phyloP scores from a whole-genome alignment of 768 basidiomycete species.

The Mycena maculata region DNA sequence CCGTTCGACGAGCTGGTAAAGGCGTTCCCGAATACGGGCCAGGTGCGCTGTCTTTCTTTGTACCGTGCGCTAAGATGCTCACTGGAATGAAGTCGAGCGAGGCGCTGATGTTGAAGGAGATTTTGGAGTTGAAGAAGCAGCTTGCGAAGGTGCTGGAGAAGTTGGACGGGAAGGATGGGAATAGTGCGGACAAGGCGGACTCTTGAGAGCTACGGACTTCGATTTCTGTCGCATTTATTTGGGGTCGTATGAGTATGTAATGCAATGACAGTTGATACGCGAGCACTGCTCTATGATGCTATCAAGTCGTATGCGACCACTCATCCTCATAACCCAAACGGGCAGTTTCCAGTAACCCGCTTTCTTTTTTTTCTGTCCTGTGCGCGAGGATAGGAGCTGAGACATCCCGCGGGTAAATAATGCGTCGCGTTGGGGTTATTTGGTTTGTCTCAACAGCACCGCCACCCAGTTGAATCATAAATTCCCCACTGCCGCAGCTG shows the following conservation, averaged over 20 bases:
- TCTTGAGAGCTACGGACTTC: neutral
- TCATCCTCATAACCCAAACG: neutral
- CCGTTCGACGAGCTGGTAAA: conserved; percentile 77
- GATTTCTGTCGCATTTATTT: too few relatives aligned
- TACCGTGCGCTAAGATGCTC: conserved; percentile 10
- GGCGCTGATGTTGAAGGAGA: conserved; percentile 71
- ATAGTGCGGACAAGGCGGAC: conserved; percentile 1
- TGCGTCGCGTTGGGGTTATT: neutral
- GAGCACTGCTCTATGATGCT: too few relatives aligned
- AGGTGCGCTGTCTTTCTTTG: conserved; percentile 59
- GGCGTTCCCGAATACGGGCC: conserved; percentile 76
- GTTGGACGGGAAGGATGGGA: conserved; percentile 41
- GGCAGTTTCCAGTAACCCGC: neutral
- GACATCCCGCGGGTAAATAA: neutral
- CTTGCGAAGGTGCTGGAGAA: conserved; percentile 52
- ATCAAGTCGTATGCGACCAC: neutral
- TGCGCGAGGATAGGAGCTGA: too few relatives aligned
- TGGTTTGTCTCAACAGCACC: neutral
- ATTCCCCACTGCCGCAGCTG: neutral
- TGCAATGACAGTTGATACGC: too few relatives aligned
- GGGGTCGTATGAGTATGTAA: too few relatives aligned
- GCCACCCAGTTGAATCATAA: neutral
- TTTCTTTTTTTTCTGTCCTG: neutral
- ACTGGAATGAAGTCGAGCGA: conserved; percentile 71
- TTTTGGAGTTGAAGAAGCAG: conserved; percentile 64